Base-by-base conservation (phyloP, 208 protist species). In the Angomonas deanei region DNA sequence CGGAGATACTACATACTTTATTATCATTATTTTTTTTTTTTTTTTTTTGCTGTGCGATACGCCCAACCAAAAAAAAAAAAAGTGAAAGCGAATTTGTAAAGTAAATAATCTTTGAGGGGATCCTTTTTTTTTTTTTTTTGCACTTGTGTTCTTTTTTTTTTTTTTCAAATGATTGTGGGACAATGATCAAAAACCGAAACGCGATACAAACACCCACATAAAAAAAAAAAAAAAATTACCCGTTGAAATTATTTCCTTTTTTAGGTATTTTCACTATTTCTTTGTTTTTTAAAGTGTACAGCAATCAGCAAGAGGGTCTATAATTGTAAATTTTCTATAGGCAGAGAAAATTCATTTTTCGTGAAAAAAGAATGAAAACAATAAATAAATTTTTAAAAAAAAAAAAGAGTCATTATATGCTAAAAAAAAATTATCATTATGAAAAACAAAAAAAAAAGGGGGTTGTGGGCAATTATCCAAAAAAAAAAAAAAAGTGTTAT, bases 1-100 rank as follows among this genome's bases (percentile, higher is more conserved):
- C n/a, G n/a, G n/a, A n/a, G n/a, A n/a, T n/a, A n/a, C n/a, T n/a
- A n/a, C n/a, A n/a, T n/a, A n/a, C n/a, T n/a, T n/a, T n/a, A n/a
- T n/a, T n/a, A n/a, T n/a, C 60, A 30, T 42, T 67, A 39, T 62
- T 39, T 62, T 48, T 62, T 62, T 62, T 62, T 62, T 26, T 49
- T 39, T 39, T 39, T 62, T 33, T 27, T 58, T 11, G 30, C 26
- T 27, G 10, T 33, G 31, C 5, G 19, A 19, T 15, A 10, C 10
- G 31, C 5, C 17, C 8, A 17, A 5, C 19, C 52, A 36, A 36
- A 34, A 30, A 61, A 15, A 61, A 46, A 61, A 17, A 32, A 46
- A 50, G 36, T 50, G 31, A 42, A 50, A 46, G 11, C 46, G n/a
- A 62, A 50, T 50, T 6, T 50, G 19, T 50, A n/a, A 34, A 31